Percentiles rank a stretch among this genome's conserved stretches.
phyloP scores from a whole-genome alignment of 2,329 filamentous ascomycete genomes.

The Trichophaea hybrida region DNA sequence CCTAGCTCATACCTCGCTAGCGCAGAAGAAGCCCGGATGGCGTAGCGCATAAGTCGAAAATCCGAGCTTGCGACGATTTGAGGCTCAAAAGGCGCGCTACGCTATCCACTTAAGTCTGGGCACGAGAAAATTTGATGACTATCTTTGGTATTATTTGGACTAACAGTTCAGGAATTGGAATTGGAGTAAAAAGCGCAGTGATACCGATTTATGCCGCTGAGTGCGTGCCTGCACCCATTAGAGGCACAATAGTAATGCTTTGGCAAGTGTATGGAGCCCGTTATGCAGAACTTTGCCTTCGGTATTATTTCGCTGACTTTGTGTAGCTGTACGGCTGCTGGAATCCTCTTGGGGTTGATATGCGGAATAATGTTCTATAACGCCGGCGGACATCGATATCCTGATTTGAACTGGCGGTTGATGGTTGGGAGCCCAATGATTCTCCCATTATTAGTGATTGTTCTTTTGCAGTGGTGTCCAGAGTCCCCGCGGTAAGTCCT shows the following conservation, averaged over 20 bases:
- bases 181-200: constrained; percentile 46
- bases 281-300: too few relatives aligned
- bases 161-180: constrained; percentile 34
- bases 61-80: too few relatives aligned
- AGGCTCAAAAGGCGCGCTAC: too few relatives aligned
- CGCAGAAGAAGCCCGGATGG: background rate
- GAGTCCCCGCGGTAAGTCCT: constrained; percentile 37
- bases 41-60: too few relatives aligned
- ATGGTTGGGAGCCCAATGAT: constrained; percentile 52
- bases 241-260: constrained; percentile 43
- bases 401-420: constrained; percentile 41
- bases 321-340: constrained; percentile 39
- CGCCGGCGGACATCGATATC: constrained; percentile 31
- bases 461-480: constrained; percentile 47
- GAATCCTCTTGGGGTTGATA: constrained; percentile 51
- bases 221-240: constrained; percentile 40
- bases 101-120: too few relatives aligned
- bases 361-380: constrained; percentile 51
- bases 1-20: constrained; percentile 4
- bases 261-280: constrained; percentile 31
- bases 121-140: too few relatives aligned
- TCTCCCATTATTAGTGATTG: constrained; percentile 46
- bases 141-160: background rate
- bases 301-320: too few relatives aligned
- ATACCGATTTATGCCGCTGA: constrained; percentile 42